Evolutionary conservation across 352 stramenopile genomes (phyloP), one percentile per base, ranked within the genome.

Genomic region (Pythium folliculosum): DNA sequence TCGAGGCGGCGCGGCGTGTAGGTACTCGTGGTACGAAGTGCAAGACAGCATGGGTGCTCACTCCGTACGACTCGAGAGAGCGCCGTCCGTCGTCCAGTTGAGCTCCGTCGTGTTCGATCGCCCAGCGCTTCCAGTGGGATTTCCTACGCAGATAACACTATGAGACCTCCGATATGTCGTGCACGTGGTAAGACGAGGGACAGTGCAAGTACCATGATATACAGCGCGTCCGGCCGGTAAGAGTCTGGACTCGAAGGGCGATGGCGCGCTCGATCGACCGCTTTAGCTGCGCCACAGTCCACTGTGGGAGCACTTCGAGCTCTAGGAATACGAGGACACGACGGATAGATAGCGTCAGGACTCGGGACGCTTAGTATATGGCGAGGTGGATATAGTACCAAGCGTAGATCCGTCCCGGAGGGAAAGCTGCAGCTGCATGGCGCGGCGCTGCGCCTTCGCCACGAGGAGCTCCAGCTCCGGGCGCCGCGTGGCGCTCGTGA

Each of bases 241-340:
- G 17, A 0, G 1, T n/a, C 32, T 57, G 23, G 1, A 60, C 14
- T 23, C n/a, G 35, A 14, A 3, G 25, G 12, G 30, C 8, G 13
- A 71, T 62, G 5, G 8, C 23, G 14, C 51, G 57, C 22, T 66
- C 57, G 65, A 71, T 21, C 27, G 22, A 35, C 9, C 58, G 50
- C 50, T 71, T 71, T 21, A 71, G 21, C 50, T 66, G 38, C 2
- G 49, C 47, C 5, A 71, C 51, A 3, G 57, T 66, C 65, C 65
- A 71, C 23, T 59, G 22, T 17, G 65, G 44, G 16, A 66, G 56
- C 38, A 22, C 65, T 10, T 65, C 57, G 10, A 63, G 6, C 2
- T 57, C 57, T 71, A 30, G 5, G 19, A 40, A 40, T 7, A 40
- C 35, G 3, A 40, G 8, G 35, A 13, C 8, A 10, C 35, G 12